Evolutionary conservation across 1,139 yeast species (phyloP).

Genomic region (Debaryomyces psychrophilus): DNA sequence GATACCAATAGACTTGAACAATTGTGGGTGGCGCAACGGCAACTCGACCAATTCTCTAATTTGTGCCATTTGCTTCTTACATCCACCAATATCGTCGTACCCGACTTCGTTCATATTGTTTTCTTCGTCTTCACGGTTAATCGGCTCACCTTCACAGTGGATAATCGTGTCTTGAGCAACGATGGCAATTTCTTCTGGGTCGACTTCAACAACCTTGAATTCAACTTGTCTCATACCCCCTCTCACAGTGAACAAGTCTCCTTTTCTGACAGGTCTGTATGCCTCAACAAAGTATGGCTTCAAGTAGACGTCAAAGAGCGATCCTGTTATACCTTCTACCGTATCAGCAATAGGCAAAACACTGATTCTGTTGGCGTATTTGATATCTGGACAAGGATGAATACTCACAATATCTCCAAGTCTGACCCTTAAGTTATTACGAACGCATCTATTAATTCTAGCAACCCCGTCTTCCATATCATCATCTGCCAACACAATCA

Average conservation of each 20-base stretch:
- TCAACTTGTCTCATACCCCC: conserved; percentile 99
- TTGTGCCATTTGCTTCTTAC: conserved; percentile 98
- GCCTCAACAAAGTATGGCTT: conserved; percentile 99
- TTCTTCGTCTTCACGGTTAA: conserved; percentile 98
- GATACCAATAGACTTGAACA: conserved; percentile 94
- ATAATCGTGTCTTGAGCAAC: conserved; percentile 98
- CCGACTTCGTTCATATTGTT: conserved; percentile 95
- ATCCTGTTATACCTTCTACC: conserved; percentile 96
- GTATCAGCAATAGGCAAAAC: conserved; percentile 97
- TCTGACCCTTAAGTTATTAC: conserved; percentile 92
- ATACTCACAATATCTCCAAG: conserved; percentile 89
- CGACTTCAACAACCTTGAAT: conserved; percentile 97
- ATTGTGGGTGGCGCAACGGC: conserved; percentile 96
- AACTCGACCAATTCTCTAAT: conserved; percentile 95
- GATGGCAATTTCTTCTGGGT: conserved; percentile 95
- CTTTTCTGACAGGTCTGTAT: conserved; percentile 97
- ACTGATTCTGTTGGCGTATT: conserved; percentile 91
- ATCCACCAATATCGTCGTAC: conserved; percentile 98
- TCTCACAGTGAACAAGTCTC: conserved; percentile 93
- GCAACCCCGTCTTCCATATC: conserved; percentile 96
- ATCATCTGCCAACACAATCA: conserved; percentile 94
- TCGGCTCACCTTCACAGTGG: conserved; percentile 99
- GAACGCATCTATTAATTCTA: conserved; percentile 90
- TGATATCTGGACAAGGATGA: conserved; percentile 97
- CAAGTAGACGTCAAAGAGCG: conserved; percentile 93